Base-by-base conservation (phyloP, 352 stramenopile species). In the Pythium scleroteichum region DNA sequence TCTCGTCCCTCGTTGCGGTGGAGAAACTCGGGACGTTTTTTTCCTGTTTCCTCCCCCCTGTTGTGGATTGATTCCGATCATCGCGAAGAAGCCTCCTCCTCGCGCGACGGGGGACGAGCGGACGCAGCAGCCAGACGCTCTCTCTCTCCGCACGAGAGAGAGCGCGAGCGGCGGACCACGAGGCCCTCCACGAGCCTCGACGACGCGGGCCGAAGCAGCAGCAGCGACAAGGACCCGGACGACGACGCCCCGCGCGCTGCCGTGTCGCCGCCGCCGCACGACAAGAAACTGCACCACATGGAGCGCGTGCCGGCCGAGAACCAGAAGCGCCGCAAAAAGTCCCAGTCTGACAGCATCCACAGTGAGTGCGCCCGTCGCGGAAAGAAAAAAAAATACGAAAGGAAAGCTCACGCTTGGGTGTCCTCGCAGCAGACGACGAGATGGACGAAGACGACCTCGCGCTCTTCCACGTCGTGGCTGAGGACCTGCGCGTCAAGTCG, bases 401-500 rank as follows among this genome's bases (percentile, higher is more conserved):
- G 10, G 29, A 35, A 5, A 5, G 5, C 33, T 40, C n/a, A 6
- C 14, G 33, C 50, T 44, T 44, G 33, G 26, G 26, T 45, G 42
- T 49, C 51, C 32, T 39, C 40, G 10, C 47, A 72, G 54, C 41
- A 55, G 59, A 67, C 49, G 71, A 83, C 52, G 73, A 84, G 45
- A 92, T 90, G 79, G 81, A 94, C 32, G 76, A 94, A n/a, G 83
- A 94, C 44, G 80, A 94, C 41, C 68, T 91, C 29, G 79, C 91
- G 67, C 72, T 96, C 26, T 94, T 89, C 60, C 82, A 92, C 20
- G 64, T 94, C 44, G 87, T 96, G 59, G 76, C 82, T 59, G 83
- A 96, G 58, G 87, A 96, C 62, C 60, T 96, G 67, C 83, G 84
- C n/a, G 64, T 82, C 42, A 94, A 96, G 55, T 92, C 87, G n/a